Base-by-base conservation (phyloP, 225 moss, liverwort and hornwort genomes). In the Physcomitrium patens region DNA sequence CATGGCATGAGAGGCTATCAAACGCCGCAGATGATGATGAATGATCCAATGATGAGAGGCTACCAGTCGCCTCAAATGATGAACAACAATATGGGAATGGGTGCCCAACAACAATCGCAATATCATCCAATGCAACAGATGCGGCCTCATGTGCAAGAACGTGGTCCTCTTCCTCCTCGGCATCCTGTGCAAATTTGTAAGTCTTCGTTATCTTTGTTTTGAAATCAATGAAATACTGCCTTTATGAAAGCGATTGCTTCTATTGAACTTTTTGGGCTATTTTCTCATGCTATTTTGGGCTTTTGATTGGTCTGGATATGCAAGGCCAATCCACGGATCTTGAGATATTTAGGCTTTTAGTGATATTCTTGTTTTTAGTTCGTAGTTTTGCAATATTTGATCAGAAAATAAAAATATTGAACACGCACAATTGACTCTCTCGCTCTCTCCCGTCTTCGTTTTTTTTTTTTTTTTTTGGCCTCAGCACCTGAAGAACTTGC, bases 401-500 rank as follows among this genome's bases (percentile, higher is more conserved):
- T 53, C 46, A n/a, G 45, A 3, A 42, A 15, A 8, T 26, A 72
- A 42, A 27, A 31, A 49, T 28, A 13, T 58, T 10, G 0, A 46
- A 59, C 12, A 52, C 64, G 51, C 31, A 53, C 23, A 18, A 51
- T 7, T 26, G 7, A 9, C 16, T 37, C 31, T 37, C 31, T 37
- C 7, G 4, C 7, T 37, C 31, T 37, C 7, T 37, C 4, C 5
- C 31, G 2, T 37, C 24, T 37, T 37, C 7, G 2, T 3, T 37
- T 4, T 37, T 3, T 37, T 0, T 37, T 4, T 1, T 37, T 14
- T 68, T 67, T 27, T 76, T 13, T 75, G 68, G 19, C 52, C 79
- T 45, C 90, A 96, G 94, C 86, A 73, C 66, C 81, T 15, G 95
- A 91, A 54, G 97, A 99, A 81, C 90, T 99, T 42, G 76, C 90